A percentile compares a stretch with the other conserved stretches of the same genome.
These are phyloP conservation scores for Kwoniella dejecticola DNA, from an alignment of 768 basidiomycete genomes.

Conservation along the genomic window DNA sequence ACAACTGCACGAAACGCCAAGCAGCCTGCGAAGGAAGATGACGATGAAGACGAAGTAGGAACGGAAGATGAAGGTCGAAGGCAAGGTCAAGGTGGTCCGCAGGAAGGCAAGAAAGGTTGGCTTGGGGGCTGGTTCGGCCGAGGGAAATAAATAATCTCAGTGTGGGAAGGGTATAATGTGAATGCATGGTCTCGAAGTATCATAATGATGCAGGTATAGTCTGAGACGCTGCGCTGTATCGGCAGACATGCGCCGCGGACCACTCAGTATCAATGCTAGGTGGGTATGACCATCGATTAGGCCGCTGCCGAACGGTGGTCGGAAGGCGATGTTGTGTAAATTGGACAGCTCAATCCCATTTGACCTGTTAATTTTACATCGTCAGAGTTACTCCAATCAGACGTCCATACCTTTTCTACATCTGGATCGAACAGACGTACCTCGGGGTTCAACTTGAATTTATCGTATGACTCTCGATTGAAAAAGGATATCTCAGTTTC, in stretches of 20 bases:
- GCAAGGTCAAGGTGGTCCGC: conserved; percentile 57
- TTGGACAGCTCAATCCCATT: conserved; percentile 24
- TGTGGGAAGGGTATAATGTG: conserved; percentile 4
- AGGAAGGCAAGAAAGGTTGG: conserved; percentile 41
- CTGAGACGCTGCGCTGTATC: too few species aligned
- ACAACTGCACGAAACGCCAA: too few species aligned
- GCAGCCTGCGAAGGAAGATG: neutral
- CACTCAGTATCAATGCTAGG: too few species aligned
- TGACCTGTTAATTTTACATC: conserved; percentile 5
- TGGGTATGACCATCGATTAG: too few species aligned
- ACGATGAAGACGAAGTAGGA: conserved; percentile 61
- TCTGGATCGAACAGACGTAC: conserved; percentile 60
- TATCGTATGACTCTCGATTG: conserved; percentile 71
- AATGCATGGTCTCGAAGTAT: neutral
- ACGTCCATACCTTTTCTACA: too few species aligned
- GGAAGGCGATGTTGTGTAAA: too few species aligned
- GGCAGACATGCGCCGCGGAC: neutral
- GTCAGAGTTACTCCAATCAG: too few species aligned
- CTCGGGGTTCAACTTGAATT: conserved; percentile 80
- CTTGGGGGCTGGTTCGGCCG: conserved; percentile 51
- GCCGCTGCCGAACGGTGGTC: too few species aligned
- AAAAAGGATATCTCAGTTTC: conserved; percentile 96
- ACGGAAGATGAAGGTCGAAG: conserved; percentile 54
- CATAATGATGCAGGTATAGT: too few species aligned
- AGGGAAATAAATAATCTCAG: conserved; percentile 23